Evolutionary conservation across 2,329 filamentous ascomycete species (phyloP), one percentile per base, ranked within the genome.

Genomic region (Alternaria sp.): DNA sequence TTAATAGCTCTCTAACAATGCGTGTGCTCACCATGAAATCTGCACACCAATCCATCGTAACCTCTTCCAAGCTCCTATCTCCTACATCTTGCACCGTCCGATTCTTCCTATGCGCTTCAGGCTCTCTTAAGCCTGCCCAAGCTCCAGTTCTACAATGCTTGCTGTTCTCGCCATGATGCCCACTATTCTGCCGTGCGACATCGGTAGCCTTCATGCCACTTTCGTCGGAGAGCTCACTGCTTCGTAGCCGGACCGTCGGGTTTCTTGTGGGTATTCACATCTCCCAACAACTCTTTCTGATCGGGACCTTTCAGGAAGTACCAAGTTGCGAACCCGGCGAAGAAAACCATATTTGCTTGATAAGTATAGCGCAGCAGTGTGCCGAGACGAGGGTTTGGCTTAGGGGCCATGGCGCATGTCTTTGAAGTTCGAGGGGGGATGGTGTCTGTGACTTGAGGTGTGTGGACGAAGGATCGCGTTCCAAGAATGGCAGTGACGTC

Each of bases 321-420:
- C 63, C 65, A 64, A 5, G 51, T 54, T 1, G 57, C 57, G 24
- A 67, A 66, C 2, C 62, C 62, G 4, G 58, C 58, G 26, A 67
- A 63, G 44, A 65, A 67, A 24, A 66, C 50, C 45, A 67, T 44
- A 31, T 67, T 68, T 1, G 45, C 60, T 40, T 59, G 63, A 24
- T 61, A 62, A 2, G 59, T 67, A 48, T 63, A 64, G 28, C 51
- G 60, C 26, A 67, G 45, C 5, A 69, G 61, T 3, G 51, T 59
- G 13, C 48, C 31, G 11, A 63, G 24, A 14, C 48, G 55, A 8
- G 51, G 9, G 5, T 57, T 64, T 5, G 56, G 17, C 10, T 42
- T 51, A 28, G 55, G 31, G 6, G 58, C 42, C 46, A 64, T 66
- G 26, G 7, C 41, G 17, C 49, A 14, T 37, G 53, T 17, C 26